phyloP scores from a whole-genome alignment of 495 filamentous ascomycete genomes.

The Daldinia caldariorum region DNA sequence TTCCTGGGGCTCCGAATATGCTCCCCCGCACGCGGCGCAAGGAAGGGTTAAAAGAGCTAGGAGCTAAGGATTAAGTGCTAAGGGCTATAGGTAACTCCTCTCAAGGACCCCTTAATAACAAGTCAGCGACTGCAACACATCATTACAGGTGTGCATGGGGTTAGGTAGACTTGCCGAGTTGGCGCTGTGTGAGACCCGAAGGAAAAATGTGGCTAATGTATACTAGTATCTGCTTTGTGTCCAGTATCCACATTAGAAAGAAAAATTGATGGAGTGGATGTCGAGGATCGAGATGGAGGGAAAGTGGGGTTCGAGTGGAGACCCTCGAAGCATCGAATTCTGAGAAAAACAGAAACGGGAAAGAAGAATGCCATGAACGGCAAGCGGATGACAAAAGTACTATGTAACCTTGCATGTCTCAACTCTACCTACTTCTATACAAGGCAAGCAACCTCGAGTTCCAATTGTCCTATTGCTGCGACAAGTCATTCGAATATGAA shows the following conservation, averaged over 20 bases:
- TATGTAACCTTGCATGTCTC: background rate
- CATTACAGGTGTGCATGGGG: conserved; percentile 13
- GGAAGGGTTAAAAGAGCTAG: background rate
- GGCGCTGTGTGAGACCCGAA: conserved; percentile 33
- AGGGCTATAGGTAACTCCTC: conserved; percentile 3
- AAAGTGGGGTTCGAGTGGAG: conserved; percentile 20
- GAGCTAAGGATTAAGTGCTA: background rate
- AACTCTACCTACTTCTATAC: background rate
- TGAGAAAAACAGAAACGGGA: conserved; percentile 43
- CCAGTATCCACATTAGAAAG: conserved; percentile 9
- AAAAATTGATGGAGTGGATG: conserved; percentile 11
- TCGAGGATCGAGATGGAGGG: conserved; percentile 43
- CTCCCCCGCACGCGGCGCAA: conserved; percentile 7
- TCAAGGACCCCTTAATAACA: conserved; percentile 31
- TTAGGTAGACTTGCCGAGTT: conserved; percentile 41
- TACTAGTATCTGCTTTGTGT: conserved; percentile 32
- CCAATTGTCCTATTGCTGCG: background rate
- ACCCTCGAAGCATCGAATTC: conserved; percentile 41
- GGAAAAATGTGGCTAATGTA: conserved; percentile 38
- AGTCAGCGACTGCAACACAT: conserved; percentile 29
- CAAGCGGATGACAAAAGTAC: conserved; percentile 3
- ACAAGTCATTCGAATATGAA: background rate
- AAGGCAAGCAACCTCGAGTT: background rate
- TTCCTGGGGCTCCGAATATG: conserved; percentile 7
- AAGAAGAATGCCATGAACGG: conserved; percentile 41